phyloP scores from a whole-genome alignment of 352 stramenopile species.

The Halophytophthora batemanensis region DNA sequence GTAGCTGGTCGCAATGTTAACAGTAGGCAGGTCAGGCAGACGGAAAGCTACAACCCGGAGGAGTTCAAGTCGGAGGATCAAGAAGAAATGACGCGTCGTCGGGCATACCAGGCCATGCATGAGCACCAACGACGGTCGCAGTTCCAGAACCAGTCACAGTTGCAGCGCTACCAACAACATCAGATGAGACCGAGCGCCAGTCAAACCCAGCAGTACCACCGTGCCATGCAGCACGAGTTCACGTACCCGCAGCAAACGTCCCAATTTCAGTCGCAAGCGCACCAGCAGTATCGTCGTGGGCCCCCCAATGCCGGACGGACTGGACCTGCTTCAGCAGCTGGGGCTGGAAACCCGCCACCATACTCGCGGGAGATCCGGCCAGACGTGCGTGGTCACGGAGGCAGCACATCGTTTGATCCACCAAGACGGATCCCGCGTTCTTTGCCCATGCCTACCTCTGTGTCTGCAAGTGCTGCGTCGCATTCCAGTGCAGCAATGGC shows the following conservation, averaged over 20 bases:
- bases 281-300: slow-evolving; percentile 23
- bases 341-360: slow-evolving; percentile 11
- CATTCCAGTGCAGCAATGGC: neutral
- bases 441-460: slow-evolving; percentile 8
- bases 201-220: slow-evolving; percentile 24
- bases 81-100: slow-evolving; percentile 8
- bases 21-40: no score
- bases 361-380: slow-evolving; percentile 16
- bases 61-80: slow-evolving; percentile 13
- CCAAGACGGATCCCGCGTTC: slow-evolving; percentile 39
- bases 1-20: no score
- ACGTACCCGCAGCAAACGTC: slow-evolving; percentile 14
- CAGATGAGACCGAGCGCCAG: no score
- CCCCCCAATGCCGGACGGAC: no score
- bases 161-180: slow-evolving; percentile 34
- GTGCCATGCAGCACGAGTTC: slow-evolving; percentile 19
- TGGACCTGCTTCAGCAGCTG: slow-evolving; percentile 7
- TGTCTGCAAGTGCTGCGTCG: no score
- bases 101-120: slow-evolving; percentile 21
- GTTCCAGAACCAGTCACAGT: slow-evolving; percentile 24
- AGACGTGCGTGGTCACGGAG: slow-evolving; percentile 9
- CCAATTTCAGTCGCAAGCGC: no score
- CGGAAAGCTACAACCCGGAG: neutral
- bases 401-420: slow-evolving; percentile 12
- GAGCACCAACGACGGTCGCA: slow-evolving; percentile 28